Conservation (phyloP, 108 stramenopile species). For the Cyclotella sp. region DNA sequence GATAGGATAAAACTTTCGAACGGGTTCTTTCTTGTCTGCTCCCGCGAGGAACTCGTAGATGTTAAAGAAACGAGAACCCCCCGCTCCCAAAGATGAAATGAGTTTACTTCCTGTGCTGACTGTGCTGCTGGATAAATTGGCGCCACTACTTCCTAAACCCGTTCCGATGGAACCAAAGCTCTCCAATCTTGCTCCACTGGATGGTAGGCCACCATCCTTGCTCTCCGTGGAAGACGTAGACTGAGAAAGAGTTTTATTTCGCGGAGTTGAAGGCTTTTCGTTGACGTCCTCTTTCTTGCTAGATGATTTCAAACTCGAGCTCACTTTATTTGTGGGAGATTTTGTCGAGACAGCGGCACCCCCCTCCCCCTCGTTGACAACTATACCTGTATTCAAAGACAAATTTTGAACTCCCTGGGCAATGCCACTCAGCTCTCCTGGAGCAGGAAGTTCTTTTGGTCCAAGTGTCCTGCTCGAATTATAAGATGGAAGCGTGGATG, state of each 20-base stretch:
- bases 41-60: conserved; percentile 85
- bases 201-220: conserved; percentile 13
- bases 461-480: not conserved
- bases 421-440: not conserved
- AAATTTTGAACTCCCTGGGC: not conserved
- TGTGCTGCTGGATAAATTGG: conserved; percentile 13
- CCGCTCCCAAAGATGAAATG: not conserved
- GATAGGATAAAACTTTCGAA: conserved; percentile 84
- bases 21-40: conserved; percentile 73
- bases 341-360: not conserved
- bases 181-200: conserved; percentile 11
- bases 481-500: not conserved
- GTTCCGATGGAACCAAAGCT: not conserved
- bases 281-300: not conserved
- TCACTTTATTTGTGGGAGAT: not conserved
- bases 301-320: not conserved
- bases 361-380: not conserved
- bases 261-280: not conserved
- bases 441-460: conserved; percentile 5
- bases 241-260: not conserved
- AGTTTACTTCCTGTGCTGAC: not conserved
- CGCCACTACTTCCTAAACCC: conserved; percentile 7
- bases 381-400: not conserved
- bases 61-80: conserved; percentile 59
- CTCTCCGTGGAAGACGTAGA: not conserved